Evolutionary conservation across 2,329 filamentous ascomycete genomes (phyloP), one percentile per base, ranked within the genome.

Genomic region (Metarhizium brunneum): DNA sequence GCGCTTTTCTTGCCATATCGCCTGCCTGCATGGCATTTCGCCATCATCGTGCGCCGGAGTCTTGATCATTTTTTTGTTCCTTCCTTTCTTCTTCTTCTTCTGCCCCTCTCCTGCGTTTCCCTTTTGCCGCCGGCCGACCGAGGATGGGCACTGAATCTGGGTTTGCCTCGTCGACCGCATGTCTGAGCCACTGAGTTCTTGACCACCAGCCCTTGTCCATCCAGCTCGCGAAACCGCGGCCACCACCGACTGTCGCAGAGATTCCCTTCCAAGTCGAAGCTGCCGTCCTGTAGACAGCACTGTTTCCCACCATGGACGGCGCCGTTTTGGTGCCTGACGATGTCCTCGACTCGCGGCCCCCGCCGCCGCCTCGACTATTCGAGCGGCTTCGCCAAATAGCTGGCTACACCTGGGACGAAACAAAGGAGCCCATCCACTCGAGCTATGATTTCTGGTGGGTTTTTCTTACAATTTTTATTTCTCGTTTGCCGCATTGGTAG

Each of bases 361-460:
- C 84, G 55, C 85, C 85, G 47, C 73, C 78, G 59, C 82, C 53
- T 10, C 51, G 85, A 64, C 79, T 92, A 54, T 87, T 85, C 63
- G 86, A 91, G 68, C 82, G 88, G 52, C 77, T 92, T 61, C 79
- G 82, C 59, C 86, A 89, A 67, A 78, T 92, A 60, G 79, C 85
- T 49, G 87, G 87, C 54, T 91, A 90, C 67, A 83, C 80, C 6
- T 92, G 88, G 88, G 86, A 91, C 69, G 86, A 88, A 61, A 77
- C 80, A 14, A 69, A 66, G 56, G 70, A 71, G 30, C 81, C 82
- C 11, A 74, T 80, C 55, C 83, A 85, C 66, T 81, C 81, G 52
- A 90, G 85, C 64, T 96, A 96, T 71, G 90, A 95, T 69, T 91
- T 92, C 74, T 97, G 92, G 90, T 84, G 74, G 64, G 72, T 58